Percentiles rank a stretch among this genome's conserved stretches.
phyloP scores from a whole-genome alignment of 805 yeast genomes.

The Pichia sporocuriosa region DNA sequence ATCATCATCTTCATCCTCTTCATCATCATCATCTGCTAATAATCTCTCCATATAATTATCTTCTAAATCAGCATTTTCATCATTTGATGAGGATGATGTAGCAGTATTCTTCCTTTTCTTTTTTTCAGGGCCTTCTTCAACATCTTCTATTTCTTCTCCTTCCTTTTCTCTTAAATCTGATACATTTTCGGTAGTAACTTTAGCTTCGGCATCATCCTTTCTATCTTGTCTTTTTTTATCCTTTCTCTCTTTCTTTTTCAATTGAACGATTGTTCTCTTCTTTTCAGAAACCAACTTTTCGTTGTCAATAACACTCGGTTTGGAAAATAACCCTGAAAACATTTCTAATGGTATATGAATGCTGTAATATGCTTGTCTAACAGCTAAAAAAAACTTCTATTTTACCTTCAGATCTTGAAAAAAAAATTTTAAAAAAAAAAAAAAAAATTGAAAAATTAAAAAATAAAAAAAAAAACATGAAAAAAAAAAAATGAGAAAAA shows the following conservation, averaged over 20 bases:
- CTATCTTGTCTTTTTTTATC: constrained; percentile 19
- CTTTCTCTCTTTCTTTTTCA: constrained; percentile 10
- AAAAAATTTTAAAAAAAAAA: too few species aligned
- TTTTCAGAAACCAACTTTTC: constrained; percentile 24
- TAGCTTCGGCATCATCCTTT: constrained; percentile 17
- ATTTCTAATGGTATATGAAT: not conserved
- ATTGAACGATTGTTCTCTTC: constrained; percentile 16
- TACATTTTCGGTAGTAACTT: constrained; percentile 2
- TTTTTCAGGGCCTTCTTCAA: constrained; percentile 23
- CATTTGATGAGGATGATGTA: constrained; percentile 3
- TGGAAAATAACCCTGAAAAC: constrained; percentile 29
- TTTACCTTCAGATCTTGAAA: too few species aligned
- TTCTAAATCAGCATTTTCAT: constrained; percentile 13
- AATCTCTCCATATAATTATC: constrained; percentile 18
- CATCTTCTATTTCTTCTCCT: constrained; percentile 25
- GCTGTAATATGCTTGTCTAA: not conserved
- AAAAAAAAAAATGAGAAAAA: too few species aligned
- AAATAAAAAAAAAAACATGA: too few species aligned
- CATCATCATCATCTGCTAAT: constrained; percentile 23
- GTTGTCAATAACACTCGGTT: constrained; percentile 40
- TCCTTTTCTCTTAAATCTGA: constrained; percentile 18
- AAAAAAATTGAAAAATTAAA: too few species aligned
- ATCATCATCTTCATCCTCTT: constrained; percentile 16
- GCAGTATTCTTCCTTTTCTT: constrained; percentile 17
- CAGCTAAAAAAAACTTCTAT: too few species aligned